Evolutionary conservation across 306 rosid species (phyloP).

Genomic region (Medicago ruthenica): DNA sequence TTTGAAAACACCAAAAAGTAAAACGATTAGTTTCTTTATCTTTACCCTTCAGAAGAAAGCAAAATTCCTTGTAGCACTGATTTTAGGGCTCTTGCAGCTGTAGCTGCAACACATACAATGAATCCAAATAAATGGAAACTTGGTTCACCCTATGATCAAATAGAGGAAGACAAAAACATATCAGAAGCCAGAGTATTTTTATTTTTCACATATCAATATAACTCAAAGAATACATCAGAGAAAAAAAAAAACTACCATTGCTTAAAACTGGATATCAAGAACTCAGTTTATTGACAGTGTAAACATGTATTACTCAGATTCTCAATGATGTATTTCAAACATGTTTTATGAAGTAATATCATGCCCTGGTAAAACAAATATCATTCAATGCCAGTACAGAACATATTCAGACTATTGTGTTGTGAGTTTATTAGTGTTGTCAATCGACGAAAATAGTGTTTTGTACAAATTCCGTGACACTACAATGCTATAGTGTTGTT

Average conservation of each 20-base stretch:
- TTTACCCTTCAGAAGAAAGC: constrained; percentile 98
- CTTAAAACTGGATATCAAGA: constrained; percentile 7
- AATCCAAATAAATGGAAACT: constrained; percentile 99
- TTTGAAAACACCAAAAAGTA: constrained; percentile 21
- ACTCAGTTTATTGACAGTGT: neutral
- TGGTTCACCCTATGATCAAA: constrained; percentile 82
- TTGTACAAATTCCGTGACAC: neutral
- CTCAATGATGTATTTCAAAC: neutral
- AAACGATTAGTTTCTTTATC: constrained; percentile 11
- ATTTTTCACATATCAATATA: constrained; percentile 12
- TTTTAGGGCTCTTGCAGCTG: constrained; percentile 96
- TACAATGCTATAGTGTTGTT: neutral
- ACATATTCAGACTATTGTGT: neutral
- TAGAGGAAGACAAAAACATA: constrained; percentile 40
- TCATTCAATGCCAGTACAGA: neutral
- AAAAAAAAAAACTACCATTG: neutral
- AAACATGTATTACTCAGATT: neutral
- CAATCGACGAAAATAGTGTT: neutral
- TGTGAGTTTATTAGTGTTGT: neutral
- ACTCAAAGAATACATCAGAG: constrained; percentile 12
- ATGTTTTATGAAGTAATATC: neutral
- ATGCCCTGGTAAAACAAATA: neutral
- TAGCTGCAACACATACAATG: constrained; percentile 91
- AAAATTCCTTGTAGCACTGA: constrained; percentile 95
- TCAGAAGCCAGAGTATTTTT: constrained; percentile 32